Evolutionary conservation across 2,329 filamentous ascomycete species (phyloP).

Genomic region (Trichoderma sp.): DNA sequence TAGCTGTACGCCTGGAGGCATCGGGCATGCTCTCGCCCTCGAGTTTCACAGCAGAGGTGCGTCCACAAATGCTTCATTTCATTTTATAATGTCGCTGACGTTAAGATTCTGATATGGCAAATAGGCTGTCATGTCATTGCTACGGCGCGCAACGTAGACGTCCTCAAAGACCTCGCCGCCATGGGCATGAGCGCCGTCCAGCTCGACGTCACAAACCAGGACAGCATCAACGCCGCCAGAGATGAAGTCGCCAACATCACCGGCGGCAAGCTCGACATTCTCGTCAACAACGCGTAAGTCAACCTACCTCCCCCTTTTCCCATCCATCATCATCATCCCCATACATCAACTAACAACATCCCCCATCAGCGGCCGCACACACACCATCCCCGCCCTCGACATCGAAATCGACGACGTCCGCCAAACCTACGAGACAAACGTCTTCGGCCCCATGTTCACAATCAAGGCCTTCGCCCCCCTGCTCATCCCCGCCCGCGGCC

Average conservation of each 20-base stretch:
- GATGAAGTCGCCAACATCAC: conserved; percentile 52
- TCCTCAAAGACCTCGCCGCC: conserved; percentile 50
- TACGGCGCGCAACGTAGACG: conserved; percentile 54
- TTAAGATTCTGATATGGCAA: not conserved
- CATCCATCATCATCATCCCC: not conserved
- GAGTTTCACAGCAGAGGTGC: conserved; percentile 58
- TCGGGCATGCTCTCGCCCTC: conserved; percentile 56
- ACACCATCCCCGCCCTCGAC: conserved; percentile 56
- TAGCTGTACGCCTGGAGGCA: conserved; percentile 62
- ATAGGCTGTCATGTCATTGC: conserved; percentile 55
- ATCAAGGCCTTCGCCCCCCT: conserved; percentile 53
- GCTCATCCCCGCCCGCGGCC: conserved; percentile 53
- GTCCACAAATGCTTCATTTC: not conserved
- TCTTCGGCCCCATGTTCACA: conserved; percentile 61
- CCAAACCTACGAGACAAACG: conserved; percentile 58
- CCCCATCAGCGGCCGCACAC: conserved; percentile 50
- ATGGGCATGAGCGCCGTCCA: conserved; percentile 53
- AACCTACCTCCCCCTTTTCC: no score
- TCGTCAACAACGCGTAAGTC: conserved; percentile 61
- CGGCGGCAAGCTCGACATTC: conserved; percentile 57
- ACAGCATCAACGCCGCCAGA: conserved; percentile 54
- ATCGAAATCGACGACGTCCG: conserved; percentile 56
- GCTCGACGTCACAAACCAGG: conserved; percentile 56
- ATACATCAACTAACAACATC: not conserved
- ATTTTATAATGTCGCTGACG: not conserved